Evolutionary conservation across 1,139 yeast species (phyloP).

Genomic region (Yamadazyma membranifaciens): DNA sequence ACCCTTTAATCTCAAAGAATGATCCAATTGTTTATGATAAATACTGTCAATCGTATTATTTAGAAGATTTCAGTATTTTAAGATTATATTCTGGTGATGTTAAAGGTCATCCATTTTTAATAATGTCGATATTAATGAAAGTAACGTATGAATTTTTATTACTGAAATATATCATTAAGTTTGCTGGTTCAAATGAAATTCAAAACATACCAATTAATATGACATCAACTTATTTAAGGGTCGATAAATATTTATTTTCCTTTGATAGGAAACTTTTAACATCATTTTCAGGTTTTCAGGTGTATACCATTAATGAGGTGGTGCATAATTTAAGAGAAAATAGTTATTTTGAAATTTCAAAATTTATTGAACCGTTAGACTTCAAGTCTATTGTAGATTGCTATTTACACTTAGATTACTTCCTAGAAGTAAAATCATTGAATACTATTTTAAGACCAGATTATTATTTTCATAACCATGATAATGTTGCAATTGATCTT

Average conservation of each 20-base stretch:
- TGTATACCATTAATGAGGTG: constrained; percentile 12
- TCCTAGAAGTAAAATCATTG: constrained; percentile 13
- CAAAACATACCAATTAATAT: constrained; percentile 5
- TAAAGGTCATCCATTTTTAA: constrained; percentile 23
- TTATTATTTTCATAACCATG: constrained; percentile 1
- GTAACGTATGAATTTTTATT: constrained; percentile 19
- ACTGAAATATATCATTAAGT: constrained; percentile 9
- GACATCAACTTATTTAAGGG: constrained; percentile 10
- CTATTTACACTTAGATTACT: constrained; percentile 12
- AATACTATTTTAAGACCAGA: constrained; percentile 11
- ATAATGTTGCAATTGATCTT: neutral
- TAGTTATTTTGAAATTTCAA: constrained; percentile 13
- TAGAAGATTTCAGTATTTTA: constrained; percentile 29
- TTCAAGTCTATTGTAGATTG: constrained; percentile 14
- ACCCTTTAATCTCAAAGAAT: constrained; percentile 8
- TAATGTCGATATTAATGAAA: constrained; percentile 23
- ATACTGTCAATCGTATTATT: constrained; percentile 14
- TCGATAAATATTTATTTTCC: constrained; percentile 8
- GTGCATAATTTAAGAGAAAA: constrained; percentile 12
- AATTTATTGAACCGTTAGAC: constrained; percentile 14
- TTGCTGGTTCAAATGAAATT: constrained; percentile 5
- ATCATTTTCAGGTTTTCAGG: constrained; percentile 7
- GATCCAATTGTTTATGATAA: constrained; percentile 8
- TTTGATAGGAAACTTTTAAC: constrained; percentile 10
- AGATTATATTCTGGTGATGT: constrained; percentile 26